Evolutionary conservation across 2,329 filamentous ascomycete genomes (phyloP).

Genomic region (Penicillium sp.): DNA sequence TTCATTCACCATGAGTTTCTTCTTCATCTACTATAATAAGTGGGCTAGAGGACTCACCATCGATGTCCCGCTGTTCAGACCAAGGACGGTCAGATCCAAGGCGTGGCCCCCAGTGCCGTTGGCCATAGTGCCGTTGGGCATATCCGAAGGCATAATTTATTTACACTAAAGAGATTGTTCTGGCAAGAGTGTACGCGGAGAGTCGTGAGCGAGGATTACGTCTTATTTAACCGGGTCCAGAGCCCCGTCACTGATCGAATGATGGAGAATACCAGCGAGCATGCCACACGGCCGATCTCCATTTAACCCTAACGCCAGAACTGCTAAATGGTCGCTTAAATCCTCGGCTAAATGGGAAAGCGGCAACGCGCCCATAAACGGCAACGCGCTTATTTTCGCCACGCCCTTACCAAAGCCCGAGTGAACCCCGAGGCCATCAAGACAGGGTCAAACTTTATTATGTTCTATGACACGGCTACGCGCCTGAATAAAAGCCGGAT

Average conservation of each 20-base stretch:
- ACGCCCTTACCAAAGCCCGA: background rate
- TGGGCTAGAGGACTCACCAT: constrained; percentile 38
- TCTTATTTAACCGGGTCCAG: background rate
- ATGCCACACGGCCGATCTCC: background rate
- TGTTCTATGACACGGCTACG: constrained; percentile 13
- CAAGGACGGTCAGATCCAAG: constrained; percentile 56
- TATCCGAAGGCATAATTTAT: constrained; percentile 12
- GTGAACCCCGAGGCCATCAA: constrained; percentile 13
- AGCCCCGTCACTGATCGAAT: background rate
- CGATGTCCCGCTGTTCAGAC: constrained; percentile 56
- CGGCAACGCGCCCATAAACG: background rate
- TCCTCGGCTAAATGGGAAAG: background rate
- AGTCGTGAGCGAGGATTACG: background rate
- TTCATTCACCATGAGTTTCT: constrained; percentile 2
- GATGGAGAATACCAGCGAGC: background rate
- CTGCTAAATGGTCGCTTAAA: background rate
- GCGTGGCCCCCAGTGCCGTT: constrained; percentile 23
- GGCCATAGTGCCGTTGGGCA: constrained; percentile 6
- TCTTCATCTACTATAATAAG: background rate
- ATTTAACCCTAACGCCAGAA: background rate
- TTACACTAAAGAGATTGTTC: background rate
- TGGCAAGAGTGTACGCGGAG: background rate
- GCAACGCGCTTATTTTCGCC: background rate
- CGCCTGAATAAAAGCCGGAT: constrained; percentile 14
- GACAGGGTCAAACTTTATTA: constrained; percentile 3